Evolutionary conservation across 2,329 filamentous ascomycete genomes (phyloP).

Genomic region (Didymella keratinophila): DNA sequence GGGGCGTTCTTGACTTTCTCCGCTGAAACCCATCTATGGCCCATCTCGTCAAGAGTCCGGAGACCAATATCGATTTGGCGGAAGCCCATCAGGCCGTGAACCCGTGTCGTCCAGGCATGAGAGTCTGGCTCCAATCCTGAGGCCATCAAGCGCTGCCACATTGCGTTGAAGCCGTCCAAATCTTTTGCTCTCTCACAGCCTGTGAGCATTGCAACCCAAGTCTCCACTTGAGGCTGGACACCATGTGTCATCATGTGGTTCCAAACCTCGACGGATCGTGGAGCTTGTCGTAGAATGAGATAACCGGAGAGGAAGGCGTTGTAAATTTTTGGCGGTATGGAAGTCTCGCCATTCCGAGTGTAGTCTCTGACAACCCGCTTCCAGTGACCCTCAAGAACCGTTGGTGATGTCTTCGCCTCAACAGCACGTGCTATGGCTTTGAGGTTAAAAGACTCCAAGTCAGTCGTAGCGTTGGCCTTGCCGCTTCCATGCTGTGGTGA

Average conservation of each 20-base stretch:
- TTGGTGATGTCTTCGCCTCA: constrained; percentile 22
- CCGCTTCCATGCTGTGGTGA: neutral
- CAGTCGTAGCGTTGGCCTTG: constrained; percentile 18
- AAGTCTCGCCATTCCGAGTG: constrained; percentile 17
- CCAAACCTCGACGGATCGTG: constrained; percentile 63
- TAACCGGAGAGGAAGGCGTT: constrained; percentile 58
- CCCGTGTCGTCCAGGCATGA: constrained; percentile 73
- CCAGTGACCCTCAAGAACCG: constrained; percentile 37
- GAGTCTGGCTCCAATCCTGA: constrained; percentile 69
- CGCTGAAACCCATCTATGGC: constrained; percentile 62
- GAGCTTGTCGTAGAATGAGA: constrained; percentile 53
- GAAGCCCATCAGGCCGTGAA: constrained; percentile 69
- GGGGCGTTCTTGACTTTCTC: constrained; percentile 30
- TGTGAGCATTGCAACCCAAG: constrained; percentile 77
- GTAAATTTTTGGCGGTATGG: constrained; percentile 48
- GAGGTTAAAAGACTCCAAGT: constrained; percentile 36
- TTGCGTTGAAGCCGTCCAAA: constrained; percentile 64
- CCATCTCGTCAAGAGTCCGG: constrained; percentile 71
- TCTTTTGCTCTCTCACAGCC: constrained; percentile 71
- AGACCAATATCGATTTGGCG: constrained; percentile 66
- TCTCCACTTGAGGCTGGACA: constrained; percentile 66
- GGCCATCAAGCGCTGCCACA: constrained; percentile 71
- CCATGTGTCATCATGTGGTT: constrained; percentile 63
- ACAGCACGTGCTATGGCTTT: constrained; percentile 39
- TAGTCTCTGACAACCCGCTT: constrained; percentile 31